Evolutionary conservation across 129 eudicot species (phyloP).

Genomic region (sunflower (Helianthus annuus)): HanXRQr2.0-SUNRISE NC_035443.2:179977245-179977744

Average conservation of each 20-base stretch:
- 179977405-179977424: slow-evolving; percentile 13
- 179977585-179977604: slow-evolving; percentile 57
- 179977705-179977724: slow-evolving; percentile 8
- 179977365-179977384: slow-evolving; percentile 7
- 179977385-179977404: not conserved
- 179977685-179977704: slow-evolving; percentile 47
- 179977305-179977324: slow-evolving; percentile 74
- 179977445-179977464: slow-evolving; percentile 73
- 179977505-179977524: slow-evolving; percentile 53
- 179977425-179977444: slow-evolving; percentile 92
- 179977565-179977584: slow-evolving; percentile 49
- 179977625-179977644: slow-evolving; percentile 61
- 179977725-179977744: slow-evolving; percentile 4
- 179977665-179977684: slow-evolving; percentile 93
- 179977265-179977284: slow-evolving; percentile 76
- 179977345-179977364: not conserved
- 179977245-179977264: not conserved
- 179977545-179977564: slow-evolving; percentile 40
- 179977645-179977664: slow-evolving; percentile 63
- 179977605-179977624: slow-evolving; percentile 57
- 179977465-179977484: slow-evolving; percentile 61
- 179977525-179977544: slow-evolving; percentile 17
- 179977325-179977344: slow-evolving; percentile 94
- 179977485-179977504: slow-evolving; percentile 86
- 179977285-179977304: slow-evolving; percentile 92